phyloP scores from a whole-genome alignment of 1,284 basidiomycete genomes.

The Moesziomyces parantarcticus region DNA sequence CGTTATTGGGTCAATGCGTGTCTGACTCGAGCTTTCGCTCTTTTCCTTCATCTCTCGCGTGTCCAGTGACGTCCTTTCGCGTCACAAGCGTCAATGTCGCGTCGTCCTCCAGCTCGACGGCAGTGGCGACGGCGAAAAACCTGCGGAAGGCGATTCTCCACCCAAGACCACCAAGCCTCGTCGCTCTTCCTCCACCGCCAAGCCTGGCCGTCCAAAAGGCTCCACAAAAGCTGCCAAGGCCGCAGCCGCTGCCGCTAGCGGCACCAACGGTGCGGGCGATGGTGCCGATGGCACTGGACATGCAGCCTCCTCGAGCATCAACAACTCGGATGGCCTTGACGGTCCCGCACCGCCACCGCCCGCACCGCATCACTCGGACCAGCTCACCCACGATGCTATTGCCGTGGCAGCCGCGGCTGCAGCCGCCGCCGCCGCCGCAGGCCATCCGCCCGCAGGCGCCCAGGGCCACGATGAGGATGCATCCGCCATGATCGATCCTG shows the following conservation, averaged over 20 bases:
- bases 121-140: conserved; percentile 40
- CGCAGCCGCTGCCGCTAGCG: conserved; percentile 29
- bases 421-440: conserved; percentile 37
- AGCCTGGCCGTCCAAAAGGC: conserved; percentile 48
- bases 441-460: conserved; percentile 14
- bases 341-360: conserved; percentile 39
- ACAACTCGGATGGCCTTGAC: conserved; percentile 7
- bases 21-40: not conserved
- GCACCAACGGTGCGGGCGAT: conserved; percentile 13
- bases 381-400: conserved; percentile 39
- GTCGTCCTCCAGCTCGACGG: conserved; percentile 51
- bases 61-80: conserved; percentile 61
- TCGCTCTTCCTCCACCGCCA: conserved; percentile 42
- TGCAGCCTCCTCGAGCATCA: conserved; percentile 1
- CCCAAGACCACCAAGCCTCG: conserved; percentile 46
- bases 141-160: conserved; percentile 32
- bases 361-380: conserved; percentile 31
- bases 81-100: conserved; percentile 65
- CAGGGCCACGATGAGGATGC: conserved; percentile 28
- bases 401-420: conserved; percentile 36
- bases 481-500: conserved; percentile 49
- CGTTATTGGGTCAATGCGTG: not conserved
- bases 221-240: conserved; percentile 51
- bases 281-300: conserved; percentile 9
- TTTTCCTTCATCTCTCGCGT: not conserved